Conservation (phyloP, 2,329 filamentous ascomycete species). For the Fusarium transvaalense region DNA sequence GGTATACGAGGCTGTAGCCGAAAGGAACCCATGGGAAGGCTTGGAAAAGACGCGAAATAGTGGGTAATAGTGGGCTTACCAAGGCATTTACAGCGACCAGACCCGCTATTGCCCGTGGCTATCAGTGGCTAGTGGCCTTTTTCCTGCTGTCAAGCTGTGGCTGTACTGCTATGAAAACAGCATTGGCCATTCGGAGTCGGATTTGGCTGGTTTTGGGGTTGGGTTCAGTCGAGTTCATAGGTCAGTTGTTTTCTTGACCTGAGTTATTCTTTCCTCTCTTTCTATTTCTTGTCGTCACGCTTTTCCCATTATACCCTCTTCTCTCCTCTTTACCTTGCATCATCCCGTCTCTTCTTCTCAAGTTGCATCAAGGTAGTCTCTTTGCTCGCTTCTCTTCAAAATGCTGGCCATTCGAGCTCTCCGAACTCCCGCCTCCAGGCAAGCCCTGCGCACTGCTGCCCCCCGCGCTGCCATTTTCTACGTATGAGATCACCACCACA, state of each 20-base stretch:
- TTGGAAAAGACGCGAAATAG: conserved; percentile 48
- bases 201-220: conserved; percentile 35
- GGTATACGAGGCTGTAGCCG: conserved; percentile 50
- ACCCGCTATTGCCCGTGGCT: conserved; percentile 39
- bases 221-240: conserved; percentile 6
- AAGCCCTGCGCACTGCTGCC: conserved; percentile 80
- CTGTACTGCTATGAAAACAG: conserved; percentile 29
- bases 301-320: conserved; percentile 31
- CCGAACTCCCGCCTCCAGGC: conserved; percentile 79
- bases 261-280: conserved; percentile 28
- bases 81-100: conserved; percentile 5
- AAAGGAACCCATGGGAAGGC: conserved; percentile 29
- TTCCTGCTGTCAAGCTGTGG: conserved; percentile 39
- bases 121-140: conserved; percentile 41
- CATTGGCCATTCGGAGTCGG: conserved; percentile 42
- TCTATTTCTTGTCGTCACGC: conserved; percentile 33
- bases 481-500: conserved; percentile 48
- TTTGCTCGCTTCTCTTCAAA: conserved; percentile 57
- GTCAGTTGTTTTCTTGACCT: conserved; percentile 29
- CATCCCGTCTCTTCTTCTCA: conserved; percentile 36
- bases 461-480: conserved; percentile 64
- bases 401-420: conserved; percentile 89
- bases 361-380: conserved; percentile 32
- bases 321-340: conserved; percentile 36
- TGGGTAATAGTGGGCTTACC: conserved; percentile 28